Conservation (phyloP, 352 stramenopile genomes). For the Detonula confervacea region DNA sequence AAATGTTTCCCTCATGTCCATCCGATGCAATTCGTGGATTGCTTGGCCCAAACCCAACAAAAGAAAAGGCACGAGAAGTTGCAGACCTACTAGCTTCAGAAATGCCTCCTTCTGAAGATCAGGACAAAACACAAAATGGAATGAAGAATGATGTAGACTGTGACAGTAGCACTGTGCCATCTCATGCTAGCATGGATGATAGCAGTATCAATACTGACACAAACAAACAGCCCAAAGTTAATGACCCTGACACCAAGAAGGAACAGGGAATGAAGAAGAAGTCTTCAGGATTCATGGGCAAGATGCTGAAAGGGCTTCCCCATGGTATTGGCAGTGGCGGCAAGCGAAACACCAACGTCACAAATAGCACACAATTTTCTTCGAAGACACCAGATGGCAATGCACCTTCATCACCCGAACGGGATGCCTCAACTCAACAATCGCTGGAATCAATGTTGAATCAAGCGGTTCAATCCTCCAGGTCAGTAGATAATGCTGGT, state of each 20-base stretch:
- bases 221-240: not conserved
- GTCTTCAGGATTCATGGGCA: constrained; percentile 37
- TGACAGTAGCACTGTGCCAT: constrained; percentile 8
- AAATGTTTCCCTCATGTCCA: constrained; percentile 74
- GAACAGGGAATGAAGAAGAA: constrained; percentile 35
- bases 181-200: not conserved
- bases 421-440: constrained; percentile 59
- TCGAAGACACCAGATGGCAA: constrained; percentile 20
- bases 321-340: constrained; percentile 2
- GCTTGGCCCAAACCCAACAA: constrained; percentile 61
- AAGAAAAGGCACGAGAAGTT: constrained; percentile 65
- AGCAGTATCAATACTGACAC: not conserved
- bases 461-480: constrained; percentile 56
- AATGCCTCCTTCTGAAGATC: constrained; percentile 1
- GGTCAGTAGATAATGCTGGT: constrained; percentile 55
- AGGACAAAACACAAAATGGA: constrained; percentile 7
- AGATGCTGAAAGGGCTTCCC: constrained; percentile 33
- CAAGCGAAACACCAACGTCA: constrained; percentile 32
- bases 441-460: constrained; percentile 74
- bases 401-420: constrained; percentile 44
- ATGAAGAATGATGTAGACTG: not conserved
- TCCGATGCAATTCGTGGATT: constrained; percentile 54
- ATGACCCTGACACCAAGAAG: not conserved
- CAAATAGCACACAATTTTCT: not conserved
- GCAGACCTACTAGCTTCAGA: constrained; percentile 60